Evolutionary conservation across 1,284 basidiomycete genomes (phyloP).

Genomic region (Sanguinoderma infundibulare): DNA sequence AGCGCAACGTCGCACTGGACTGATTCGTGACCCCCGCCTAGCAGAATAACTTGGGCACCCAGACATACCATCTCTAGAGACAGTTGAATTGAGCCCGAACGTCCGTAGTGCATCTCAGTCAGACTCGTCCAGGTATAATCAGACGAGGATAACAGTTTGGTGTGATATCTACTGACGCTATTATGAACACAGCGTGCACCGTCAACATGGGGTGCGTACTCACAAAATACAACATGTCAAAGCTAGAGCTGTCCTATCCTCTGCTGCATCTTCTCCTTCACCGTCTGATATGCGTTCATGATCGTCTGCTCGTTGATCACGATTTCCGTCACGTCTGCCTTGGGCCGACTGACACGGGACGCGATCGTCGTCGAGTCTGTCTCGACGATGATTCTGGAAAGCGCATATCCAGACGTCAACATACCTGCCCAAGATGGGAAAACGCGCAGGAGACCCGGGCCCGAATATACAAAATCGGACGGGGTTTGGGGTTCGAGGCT

Average conservation of each 20-base stretch:
- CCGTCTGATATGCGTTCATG: conserved; percentile 89
- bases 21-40: no score
- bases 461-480: no score
- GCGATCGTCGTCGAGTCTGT: conserved; percentile 96
- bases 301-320: conserved; percentile 99
- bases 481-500: no score
- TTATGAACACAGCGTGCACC: background rate
- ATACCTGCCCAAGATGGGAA: background rate
- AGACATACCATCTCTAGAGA: no score
- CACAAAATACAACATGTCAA: conserved; percentile 15
- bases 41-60: no score
- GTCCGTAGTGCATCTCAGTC: no score
- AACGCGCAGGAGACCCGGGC: no score
- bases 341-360: conserved; percentile 91
- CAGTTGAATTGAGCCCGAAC: no score
- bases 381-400: conserved; percentile 91
- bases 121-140: no score
- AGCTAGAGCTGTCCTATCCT: conserved; percentile 57
- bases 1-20: no score
- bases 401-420: background rate
- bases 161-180: background rate
- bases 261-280: conserved; percentile 81
- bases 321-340: conserved; percentile 93
- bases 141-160: background rate
- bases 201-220: background rate